Evolutionary conservation across 306 rosid genomes (phyloP).

Genomic region (Comarum palustre): DNA sequence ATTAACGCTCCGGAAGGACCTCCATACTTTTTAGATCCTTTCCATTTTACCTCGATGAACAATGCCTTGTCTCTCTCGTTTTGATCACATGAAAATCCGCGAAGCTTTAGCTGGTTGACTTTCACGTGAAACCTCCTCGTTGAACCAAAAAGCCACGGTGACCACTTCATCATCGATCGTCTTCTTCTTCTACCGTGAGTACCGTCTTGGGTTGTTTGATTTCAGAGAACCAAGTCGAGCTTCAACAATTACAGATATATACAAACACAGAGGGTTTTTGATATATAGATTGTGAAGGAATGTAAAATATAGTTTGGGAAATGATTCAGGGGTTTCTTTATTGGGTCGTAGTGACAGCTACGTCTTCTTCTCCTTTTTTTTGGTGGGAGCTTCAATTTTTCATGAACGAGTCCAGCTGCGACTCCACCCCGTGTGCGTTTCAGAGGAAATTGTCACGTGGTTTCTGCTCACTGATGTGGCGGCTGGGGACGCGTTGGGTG

Average conservation of each 20-base stretch:
- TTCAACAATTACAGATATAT: not conserved
- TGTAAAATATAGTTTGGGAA: not conserved
- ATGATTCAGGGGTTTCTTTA: not conserved
- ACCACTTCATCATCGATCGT: constrained; percentile 37
- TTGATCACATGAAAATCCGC: constrained; percentile 12
- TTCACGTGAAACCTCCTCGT: constrained; percentile 41
- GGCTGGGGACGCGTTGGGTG: not conserved
- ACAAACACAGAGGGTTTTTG: not conserved
- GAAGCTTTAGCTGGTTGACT: constrained; percentile 49
- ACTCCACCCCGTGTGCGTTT: constrained; percentile 2
- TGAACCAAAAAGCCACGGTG: constrained; percentile 25
- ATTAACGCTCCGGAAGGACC: constrained; percentile 8
- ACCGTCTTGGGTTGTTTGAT: not conserved
- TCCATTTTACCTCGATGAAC: constrained; percentile 41
- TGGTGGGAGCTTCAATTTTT: not conserved
- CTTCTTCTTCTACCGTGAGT: not conserved
- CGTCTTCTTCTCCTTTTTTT: not conserved
- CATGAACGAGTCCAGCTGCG: not conserved
- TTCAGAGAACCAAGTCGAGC: not conserved
- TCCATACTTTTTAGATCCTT: constrained; percentile 26
- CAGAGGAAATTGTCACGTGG: not conserved
- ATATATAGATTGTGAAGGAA: not conserved
- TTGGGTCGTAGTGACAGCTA: constrained; percentile 12
- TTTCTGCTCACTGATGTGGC: not conserved
- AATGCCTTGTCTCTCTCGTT: not conserved